These are phyloP conservation scores for Trichoderma afroharzianum DNA, from an alignment of 2,329 filamentous ascomycete species.

Conservation along the genomic window DNA sequence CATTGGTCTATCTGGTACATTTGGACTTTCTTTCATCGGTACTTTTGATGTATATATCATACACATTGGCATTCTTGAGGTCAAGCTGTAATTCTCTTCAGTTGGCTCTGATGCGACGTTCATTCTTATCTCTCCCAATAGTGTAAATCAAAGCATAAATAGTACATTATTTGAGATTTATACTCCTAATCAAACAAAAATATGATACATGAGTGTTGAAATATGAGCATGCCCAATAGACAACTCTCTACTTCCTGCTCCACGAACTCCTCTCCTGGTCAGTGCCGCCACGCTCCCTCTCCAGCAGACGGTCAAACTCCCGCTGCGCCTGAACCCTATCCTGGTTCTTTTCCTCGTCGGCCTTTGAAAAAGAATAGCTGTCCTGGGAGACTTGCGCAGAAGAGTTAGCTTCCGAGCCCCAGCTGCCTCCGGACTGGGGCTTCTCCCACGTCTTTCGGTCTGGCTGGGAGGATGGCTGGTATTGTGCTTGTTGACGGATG, in stretches of 20 bases:
- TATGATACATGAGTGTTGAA: background rate
- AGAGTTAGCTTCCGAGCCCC: slow-evolving; percentile 27
- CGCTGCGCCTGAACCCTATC: slow-evolving; percentile 46
- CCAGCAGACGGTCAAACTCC: slow-evolving; percentile 49
- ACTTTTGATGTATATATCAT: background rate
- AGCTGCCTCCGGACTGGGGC: slow-evolving; percentile 18
- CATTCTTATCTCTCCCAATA: background rate
- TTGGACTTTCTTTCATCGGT: background rate
- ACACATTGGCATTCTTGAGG: background rate
- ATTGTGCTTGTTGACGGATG: slow-evolving; percentile 37
- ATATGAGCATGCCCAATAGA: background rate
- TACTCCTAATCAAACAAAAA: background rate
- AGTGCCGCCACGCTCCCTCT: slow-evolving; percentile 38
- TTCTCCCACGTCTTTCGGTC: slow-evolving; percentile 20
- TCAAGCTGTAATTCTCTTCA: background rate
- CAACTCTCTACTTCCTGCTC: slow-evolving; percentile 22
- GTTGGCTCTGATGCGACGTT: background rate
- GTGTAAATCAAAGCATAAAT: background rate
- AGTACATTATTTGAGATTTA: background rate
- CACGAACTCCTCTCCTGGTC: slow-evolving; percentile 29
- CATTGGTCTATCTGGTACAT: background rate
- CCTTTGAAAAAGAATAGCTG: slow-evolving; percentile 34
- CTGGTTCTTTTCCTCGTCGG: slow-evolving; percentile 37
- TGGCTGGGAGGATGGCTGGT: slow-evolving; percentile 26
- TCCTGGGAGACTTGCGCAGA: slow-evolving; percentile 23